Evolutionary conservation across 177 flowering plant genomes (phyloP), one percentile per base, ranked within the genome.

Genomic region (Vitis hybrid): DNA sequence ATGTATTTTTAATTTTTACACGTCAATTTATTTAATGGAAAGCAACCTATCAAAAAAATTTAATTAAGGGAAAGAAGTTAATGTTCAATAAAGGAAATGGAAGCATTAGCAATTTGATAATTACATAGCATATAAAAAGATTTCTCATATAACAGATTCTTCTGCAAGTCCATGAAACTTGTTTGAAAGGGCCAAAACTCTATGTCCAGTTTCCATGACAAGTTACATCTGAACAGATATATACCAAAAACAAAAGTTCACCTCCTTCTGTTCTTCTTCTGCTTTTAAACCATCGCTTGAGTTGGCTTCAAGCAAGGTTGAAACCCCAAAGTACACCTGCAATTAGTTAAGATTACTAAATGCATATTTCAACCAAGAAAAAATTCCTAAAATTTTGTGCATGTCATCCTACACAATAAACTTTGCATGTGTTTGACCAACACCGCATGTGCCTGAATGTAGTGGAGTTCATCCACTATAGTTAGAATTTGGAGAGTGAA

Each of bases 241-340:
- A 28, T 13, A 58, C 11, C 9, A 57, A 54, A 38, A 28, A 6
- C 24, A 11, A 64, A 64, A 18, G 56, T 10, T 71, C 69, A 91
- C 99, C 97, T 93, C 99, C 75, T 88, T 92, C 62, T 95, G 93
- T 77, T 95, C 99, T 67, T 89, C 97, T 71, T 90, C 95, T 59
- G 96, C 85, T 79, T 91, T 92, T 63, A 77, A 71, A 68, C 87
- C 82, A 69, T 95, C 92, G 84, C 82, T 73, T 60, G 98, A 93
- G 61, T 84, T 65, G 65, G 97, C 97, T 44, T 94, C 98, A 65
- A 89, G 77, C 83, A 95, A 81, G 13, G 97, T 89, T 76, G 99
- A 87, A 70, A 90, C 85, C 59, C 99, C 99, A 87, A 95, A 93
- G 81, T 95, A 95, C 8, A 89, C 87, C 99, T 95, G 85, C 62